Evolutionary conservation across 768 basidiomycete genomes (phyloP), one percentile per base, ranked within the genome.

Genomic region (Pleurotus cornucopiae): DNA sequence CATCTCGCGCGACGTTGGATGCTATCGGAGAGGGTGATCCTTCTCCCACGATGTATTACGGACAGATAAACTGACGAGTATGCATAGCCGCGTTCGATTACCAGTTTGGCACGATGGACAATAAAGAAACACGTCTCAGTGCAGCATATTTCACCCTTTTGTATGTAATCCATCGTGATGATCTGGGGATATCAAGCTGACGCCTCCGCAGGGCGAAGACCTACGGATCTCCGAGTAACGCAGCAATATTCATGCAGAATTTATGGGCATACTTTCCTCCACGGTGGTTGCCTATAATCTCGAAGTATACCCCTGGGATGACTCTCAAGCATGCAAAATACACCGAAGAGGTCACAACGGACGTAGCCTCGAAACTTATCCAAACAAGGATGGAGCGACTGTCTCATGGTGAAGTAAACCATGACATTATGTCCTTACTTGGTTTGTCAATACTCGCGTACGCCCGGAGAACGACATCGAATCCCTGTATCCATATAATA

Each of bases 1-100:
- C 79, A 43, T 77, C 76, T 45, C 73, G 78, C n/a, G 72, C 75
- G 2, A 76, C 75, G 0, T 76, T 80, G 69, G 79, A 80, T 62
- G 75, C 76, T n/a, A 73, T 80, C 52, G 79, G 79, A 34, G 76
- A 78, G 74, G 79, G 79, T 77, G 56, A 30, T 30, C 7, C 30
- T 37, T 14, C 41, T 9, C 12, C 16, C 23, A 20, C 57, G 5
- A 21, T 21, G 14, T 23, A 16, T 16, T 12, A 30, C 30, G 25
- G 30, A 30, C 11, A 39, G 46, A 16, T 18, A 47, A 40, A 37
- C 30, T 49, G 55, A 26, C 18, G 39, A 52, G 39, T 53, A 39
- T 53, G 38, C 14, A 6, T 49, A 79, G 78, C 78, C 55, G 78
- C 76, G 2, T 79, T 79, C 66, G 81, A 82, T 60, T 81, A 81